phyloP scores from a whole-genome alignment of 164 flowering plant genomes.

The Chloranthus sessilifolius region DNA sequence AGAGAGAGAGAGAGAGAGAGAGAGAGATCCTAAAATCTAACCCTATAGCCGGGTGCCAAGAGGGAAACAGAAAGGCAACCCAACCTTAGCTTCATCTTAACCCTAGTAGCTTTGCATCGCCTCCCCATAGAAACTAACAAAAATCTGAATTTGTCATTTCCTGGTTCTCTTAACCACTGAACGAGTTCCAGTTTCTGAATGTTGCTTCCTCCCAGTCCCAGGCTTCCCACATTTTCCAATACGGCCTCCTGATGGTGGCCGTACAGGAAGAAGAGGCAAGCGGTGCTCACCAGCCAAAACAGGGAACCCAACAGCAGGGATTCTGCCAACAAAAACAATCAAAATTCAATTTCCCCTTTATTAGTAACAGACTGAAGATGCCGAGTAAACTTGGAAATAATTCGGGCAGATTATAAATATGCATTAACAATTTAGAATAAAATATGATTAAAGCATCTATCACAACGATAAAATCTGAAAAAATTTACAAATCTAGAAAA shows the following conservation, averaged over 20 bases:
- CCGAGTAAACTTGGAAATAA: no score
- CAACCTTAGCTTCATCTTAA: conserved; percentile 74
- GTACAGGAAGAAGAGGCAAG: conserved; percentile 54
- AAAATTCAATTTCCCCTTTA: no score
- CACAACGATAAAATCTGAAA: no score
- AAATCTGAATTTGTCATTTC: conserved; percentile 20
- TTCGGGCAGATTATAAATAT: neutral
- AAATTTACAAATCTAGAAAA: no score
- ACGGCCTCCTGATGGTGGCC: conserved; percentile 18
- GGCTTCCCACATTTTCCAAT: conserved; percentile 26
- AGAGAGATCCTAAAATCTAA: no score
- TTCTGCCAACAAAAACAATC: conserved; percentile 46
- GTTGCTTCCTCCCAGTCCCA: conserved; percentile 4
- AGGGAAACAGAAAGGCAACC: no score
- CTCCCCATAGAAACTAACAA: conserved; percentile 29
- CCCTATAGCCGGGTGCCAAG: no score
- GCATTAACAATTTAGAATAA: neutral
- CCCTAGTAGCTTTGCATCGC: conserved; percentile 60
- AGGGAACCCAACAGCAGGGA: conserved; percentile 99
- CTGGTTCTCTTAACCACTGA: conserved; percentile 30
- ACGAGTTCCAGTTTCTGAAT: conserved; percentile 25
- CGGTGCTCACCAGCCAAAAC: conserved; percentile 90
- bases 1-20: no score
- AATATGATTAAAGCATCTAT: no score
- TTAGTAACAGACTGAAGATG: neutral